Evolutionary conservation across 1,284 basidiomycete species (phyloP).

Genomic region (Trametes polyzona): DNA sequence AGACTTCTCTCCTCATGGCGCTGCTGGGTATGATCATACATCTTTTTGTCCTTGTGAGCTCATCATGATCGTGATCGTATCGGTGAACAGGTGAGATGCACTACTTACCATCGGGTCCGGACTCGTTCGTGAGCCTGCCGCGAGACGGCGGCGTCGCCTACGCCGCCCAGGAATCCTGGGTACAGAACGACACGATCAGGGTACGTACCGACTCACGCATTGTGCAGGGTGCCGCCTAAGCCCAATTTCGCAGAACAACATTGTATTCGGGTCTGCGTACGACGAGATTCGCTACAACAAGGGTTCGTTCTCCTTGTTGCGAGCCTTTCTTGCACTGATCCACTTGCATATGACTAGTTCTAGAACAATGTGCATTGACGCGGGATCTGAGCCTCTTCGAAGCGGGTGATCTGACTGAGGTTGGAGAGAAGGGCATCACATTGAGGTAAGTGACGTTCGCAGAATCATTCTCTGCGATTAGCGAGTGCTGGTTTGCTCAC

Average conservation of each 20-base stretch:
- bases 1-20: slow-evolving; percentile 57
- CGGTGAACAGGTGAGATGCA: slow-evolving; percentile 60
- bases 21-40: slow-evolving; percentile 47
- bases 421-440: neutral
- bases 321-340: slow-evolving; percentile 38
- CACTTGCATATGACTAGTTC: slow-evolving; percentile 41
- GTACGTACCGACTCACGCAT: slow-evolving; percentile 22
- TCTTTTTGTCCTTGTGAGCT: neutral
- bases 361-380: slow-evolving; percentile 66
- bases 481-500: neutral
- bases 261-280: slow-evolving; percentile 47
- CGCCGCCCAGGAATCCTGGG: slow-evolving; percentile 81
- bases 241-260: slow-evolving; percentile 41
- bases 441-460: neutral
- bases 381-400: slow-evolving; percentile 69
- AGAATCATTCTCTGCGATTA: neutral
- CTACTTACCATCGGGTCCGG: slow-evolving; percentile 53
- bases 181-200: slow-evolving; percentile 57
- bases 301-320: slow-evolving; percentile 29
- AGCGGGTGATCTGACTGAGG: slow-evolving; percentile 55
- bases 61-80: neutral
- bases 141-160: slow-evolving; percentile 69
- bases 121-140: slow-evolving; percentile 71
- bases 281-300: slow-evolving; percentile 48
- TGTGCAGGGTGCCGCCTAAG: neutral